These are phyloP conservation scores for Prinsepia uniflora DNA, from an alignment of 306 rosid species.

Conservation along the genomic window DNA sequence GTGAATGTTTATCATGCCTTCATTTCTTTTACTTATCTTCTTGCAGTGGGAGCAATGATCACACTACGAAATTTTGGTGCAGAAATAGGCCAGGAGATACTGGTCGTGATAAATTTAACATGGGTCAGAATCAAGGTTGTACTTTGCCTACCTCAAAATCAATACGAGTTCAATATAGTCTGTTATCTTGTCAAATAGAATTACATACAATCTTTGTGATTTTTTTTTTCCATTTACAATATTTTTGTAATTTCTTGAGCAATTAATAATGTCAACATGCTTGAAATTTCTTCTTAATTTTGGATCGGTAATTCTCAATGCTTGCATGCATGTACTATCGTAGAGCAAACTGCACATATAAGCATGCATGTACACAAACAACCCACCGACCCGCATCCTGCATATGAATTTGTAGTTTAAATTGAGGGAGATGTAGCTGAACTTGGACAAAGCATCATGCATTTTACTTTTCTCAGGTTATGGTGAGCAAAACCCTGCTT, in stretches of 20 bases:
- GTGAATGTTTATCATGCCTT: background rate
- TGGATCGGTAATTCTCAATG: background rate
- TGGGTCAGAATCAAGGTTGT: conserved; percentile 62
- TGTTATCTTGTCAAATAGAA: background rate
- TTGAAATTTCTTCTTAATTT: background rate
- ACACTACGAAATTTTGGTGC: conserved; percentile 95
- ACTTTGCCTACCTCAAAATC: background rate
- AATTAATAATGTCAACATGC: background rate
- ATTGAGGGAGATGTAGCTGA: background rate
- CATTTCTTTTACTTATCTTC: conserved; percentile 22
- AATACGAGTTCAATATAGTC: background rate
- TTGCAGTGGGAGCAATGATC: conserved; percentile 99
- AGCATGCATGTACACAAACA: background rate
- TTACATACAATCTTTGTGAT: no score
- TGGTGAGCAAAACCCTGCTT: conserved; percentile 68
- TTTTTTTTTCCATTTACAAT: no score
- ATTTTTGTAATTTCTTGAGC: background rate
- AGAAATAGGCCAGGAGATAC: conserved; percentile 97
- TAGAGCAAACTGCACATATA: background rate
- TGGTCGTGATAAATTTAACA: conserved; percentile 70
- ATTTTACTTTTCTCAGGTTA: conserved; percentile 55
- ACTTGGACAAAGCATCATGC: background rate
- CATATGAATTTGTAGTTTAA: background rate
- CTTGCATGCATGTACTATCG: background rate
- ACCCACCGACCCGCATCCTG: background rate